Base-by-base conservation (phyloP, 768 basidiomycete genomes). In the Dioszegia crocea region DNA sequence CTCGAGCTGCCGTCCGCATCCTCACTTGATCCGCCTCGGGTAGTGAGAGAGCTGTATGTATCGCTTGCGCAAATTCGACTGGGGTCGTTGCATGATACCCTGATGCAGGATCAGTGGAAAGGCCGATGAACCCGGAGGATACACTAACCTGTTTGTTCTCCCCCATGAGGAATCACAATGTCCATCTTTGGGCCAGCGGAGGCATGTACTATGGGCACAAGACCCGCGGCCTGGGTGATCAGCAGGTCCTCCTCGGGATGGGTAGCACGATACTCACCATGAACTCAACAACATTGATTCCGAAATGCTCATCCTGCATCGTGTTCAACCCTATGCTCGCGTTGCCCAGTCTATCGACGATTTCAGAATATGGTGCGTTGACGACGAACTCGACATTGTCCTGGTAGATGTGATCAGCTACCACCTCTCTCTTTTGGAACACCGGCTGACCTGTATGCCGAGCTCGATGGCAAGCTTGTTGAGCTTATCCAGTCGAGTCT, bases 301-400 rank as follows among this genome's bases (percentile, higher is more conserved):
- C 94, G 62, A 98, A 99, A 74, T 99, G 94, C 76, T 99, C 94
- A 70, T 98, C 92, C 0, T 91, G 83, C 94, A 99, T 99, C 14
- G 94, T 96, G 70, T 89, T 93, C 24, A 98, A 73, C 0, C 94
- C 93, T 16, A 97, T 82, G 61, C 86, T 88, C 1, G 91, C 85
- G 44, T 78, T 79, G 6, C 86, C 84, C 1, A 99, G 80, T 82
- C 87, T 86, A 4, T 76, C 69, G 3, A 91, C 81, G 60, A 97
- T 82, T 26, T 81, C 82, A 0, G 84, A 71, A 64, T 88, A 97
- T 3, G 88, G 79, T 0, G 88, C 90, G 63, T 98, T 98, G 41
- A 94, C 82, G 12, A 88, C 77, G 64, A 99, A 89, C 51, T 85
- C 80, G 26, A 89, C 85, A 56, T 84, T 80, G 23, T 82, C 78